A percentile compares a stretch with the other conserved stretches of the same genome.
phyloP scores from a whole-genome alignment of 805 yeast genomes.

The Ogataea zsoltii region DNA sequence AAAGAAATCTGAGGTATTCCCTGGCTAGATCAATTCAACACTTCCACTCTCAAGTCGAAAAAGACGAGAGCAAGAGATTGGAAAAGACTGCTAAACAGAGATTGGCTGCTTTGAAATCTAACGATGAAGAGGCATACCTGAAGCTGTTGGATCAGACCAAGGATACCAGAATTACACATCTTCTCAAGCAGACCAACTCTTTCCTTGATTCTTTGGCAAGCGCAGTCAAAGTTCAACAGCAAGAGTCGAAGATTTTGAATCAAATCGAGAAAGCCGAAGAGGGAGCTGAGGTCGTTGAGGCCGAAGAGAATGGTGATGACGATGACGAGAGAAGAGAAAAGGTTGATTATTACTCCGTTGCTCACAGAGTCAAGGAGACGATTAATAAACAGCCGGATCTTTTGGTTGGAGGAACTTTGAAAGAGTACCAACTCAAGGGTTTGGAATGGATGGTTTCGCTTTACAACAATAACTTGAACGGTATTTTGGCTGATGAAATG shows the following conservation, averaged over 20 bases:
- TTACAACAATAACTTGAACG: slow-evolving; percentile 60
- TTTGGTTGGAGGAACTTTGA: slow-evolving; percentile 74
- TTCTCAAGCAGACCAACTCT: slow-evolving; percentile 74
- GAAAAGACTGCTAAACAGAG: slow-evolving; percentile 86
- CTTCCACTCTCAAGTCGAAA: slow-evolving; percentile 61
- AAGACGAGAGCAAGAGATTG: slow-evolving; percentile 71
- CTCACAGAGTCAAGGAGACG: slow-evolving; percentile 71
- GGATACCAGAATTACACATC: slow-evolving; percentile 83
- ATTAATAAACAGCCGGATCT: slow-evolving; percentile 66
- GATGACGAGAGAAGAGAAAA: slow-evolving; percentile 62
- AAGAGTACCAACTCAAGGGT: slow-evolving; percentile 72
- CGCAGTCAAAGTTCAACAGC: slow-evolving; percentile 77
- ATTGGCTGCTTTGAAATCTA: slow-evolving; percentile 81
- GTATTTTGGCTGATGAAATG: slow-evolving; percentile 69
- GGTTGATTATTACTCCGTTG: slow-evolving; percentile 79
- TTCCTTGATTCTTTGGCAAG: slow-evolving; percentile 77
- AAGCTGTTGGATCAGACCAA: slow-evolving; percentile 82
- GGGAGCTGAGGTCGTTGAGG: slow-evolving; percentile 13
- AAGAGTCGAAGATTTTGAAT: slow-evolving; percentile 42
- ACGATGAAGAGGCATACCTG: slow-evolving; percentile 86
- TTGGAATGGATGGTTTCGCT: slow-evolving; percentile 68
- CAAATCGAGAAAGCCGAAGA: slow-evolving; percentile 31
- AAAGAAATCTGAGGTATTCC: slow-evolving; percentile 29
- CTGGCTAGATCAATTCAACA: slow-evolving; percentile 41
- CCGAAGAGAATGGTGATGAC: slow-evolving; percentile 23